phyloP scores from a whole-genome alignment of 495 filamentous ascomycete genomes.

The Penicillium tannophilum region DNA sequence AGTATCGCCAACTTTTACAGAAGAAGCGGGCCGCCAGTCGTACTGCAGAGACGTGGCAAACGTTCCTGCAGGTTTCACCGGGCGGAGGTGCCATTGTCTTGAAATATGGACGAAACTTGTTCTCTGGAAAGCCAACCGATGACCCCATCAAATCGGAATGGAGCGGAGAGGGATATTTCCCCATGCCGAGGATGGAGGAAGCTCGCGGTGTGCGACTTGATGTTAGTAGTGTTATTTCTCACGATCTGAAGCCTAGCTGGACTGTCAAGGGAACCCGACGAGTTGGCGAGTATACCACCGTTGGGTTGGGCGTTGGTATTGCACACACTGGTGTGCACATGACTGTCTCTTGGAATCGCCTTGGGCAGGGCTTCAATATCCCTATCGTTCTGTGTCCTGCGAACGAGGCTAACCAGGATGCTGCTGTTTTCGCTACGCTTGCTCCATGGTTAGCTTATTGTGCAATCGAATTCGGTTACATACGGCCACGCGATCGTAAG shows the following conservation, averaged over 20 bases:
- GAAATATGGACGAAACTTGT: slow-evolving; percentile 45
- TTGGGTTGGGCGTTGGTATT: slow-evolving; percentile 45
- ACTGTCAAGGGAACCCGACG: slow-evolving; percentile 40
- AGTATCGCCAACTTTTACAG: slow-evolving; percentile 11
- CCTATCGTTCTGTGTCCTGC: slow-evolving; percentile 44
- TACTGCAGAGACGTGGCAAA: slow-evolving; percentile 39
- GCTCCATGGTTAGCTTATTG: slow-evolving; percentile 54
- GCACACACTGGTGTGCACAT: slow-evolving; percentile 38
- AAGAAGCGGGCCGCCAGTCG: slow-evolving; percentile 27
- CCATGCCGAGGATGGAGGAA: slow-evolving; percentile 32
- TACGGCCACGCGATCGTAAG: slow-evolving; percentile 43
- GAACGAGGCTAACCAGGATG: slow-evolving; percentile 36
- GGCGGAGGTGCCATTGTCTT: slow-evolving; percentile 30
- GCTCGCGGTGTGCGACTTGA: slow-evolving; percentile 42
- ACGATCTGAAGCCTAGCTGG: slow-evolving; percentile 37
- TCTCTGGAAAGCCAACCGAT: slow-evolving; percentile 38
- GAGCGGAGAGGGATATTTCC: slow-evolving; percentile 45
- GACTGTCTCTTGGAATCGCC: slow-evolving; percentile 43
- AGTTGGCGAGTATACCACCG: slow-evolving; percentile 40
- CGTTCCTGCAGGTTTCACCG: slow-evolving; percentile 31
- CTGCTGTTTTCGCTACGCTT: slow-evolving; percentile 43
- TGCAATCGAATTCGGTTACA: slow-evolving; percentile 50
- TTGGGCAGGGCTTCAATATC: slow-evolving; percentile 44
- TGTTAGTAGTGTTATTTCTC: slow-evolving; percentile 22
- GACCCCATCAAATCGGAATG: slow-evolving; percentile 41